Evolutionary conservation across 495 filamentous ascomycete species (phyloP), one percentile per base, ranked within the genome.

Genomic region (Antarctomyces pellizariae): DNA sequence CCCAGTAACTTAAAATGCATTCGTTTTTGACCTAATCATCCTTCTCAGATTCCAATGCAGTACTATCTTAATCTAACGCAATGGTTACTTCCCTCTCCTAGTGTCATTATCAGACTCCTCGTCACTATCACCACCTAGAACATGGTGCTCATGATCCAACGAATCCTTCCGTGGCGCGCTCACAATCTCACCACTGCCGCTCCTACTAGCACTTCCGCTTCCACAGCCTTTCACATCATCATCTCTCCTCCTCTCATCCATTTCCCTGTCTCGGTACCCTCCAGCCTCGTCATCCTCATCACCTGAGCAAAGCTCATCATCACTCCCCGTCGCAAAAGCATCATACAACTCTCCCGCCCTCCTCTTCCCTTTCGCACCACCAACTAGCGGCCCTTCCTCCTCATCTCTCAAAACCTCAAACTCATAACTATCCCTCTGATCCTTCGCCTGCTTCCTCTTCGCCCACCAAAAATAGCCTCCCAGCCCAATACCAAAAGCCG

Each of bases 331-430:
- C 5, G 80, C 76, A 62, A 92, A 92, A 18, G 86, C 78, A 58
- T 93, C 77, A 49, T 97, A 97, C 19, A 97, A 49, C 49, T 89
- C 73, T 14, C 76, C 75, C 12, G 71, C 78, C 28, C 74, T 62
- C 28, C 66, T 64, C 42, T 54, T 54, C 4, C 37, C 23, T 23
- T 46, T 46, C 12, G 42, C 38, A 19, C 38, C 37, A 14, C 35
- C 28, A 23, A 43, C 37, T 5, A 53, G 32, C 23, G 52, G 75
- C 19, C 67, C 57, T 8, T 64, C 67, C 36, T 92, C 86, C 5
- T 79, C 71, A 36, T 83, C 69, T 35, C 82, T 69, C 16, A 97
- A 63, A 38, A 90, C 66, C 45, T 92, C 84, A 36, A 97, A 97
- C 36, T 92, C 83, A 41, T 93, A 97, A 46, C 79, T 71, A 38